Evolutionary conservation across 441 rosid species (phyloP), one percentile per base, ranked within the genome.

Genomic region (Gossypium davidsonii): DNA sequence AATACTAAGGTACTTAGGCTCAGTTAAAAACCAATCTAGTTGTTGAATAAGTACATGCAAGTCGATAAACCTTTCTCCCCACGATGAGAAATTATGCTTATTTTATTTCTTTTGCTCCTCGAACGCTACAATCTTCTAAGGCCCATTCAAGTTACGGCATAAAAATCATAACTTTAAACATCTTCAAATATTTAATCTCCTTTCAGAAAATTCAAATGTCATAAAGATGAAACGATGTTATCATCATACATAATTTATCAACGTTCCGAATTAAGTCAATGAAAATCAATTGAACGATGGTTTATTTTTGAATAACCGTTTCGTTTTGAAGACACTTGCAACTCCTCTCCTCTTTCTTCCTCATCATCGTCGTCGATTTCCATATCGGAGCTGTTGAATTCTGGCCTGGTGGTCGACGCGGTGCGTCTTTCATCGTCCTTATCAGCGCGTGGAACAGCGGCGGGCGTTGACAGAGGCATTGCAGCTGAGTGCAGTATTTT

Each of bases 361-460:
- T 78, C 83, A 14, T 79, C 78, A 25, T 79, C 76, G 67, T 82
- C 79, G n/a, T 77, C 79, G 64, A 72, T 67, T 42, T 77, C 81
- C 73, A 72, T 72, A 44, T 72, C 82, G 52, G 84, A 84, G 67
- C 72, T 78, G 80, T 83, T 72, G 77, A 76, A 68, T 71, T 75
- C 71, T 23, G 11, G 23, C 42, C 34, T 7, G 21, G 63, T 20
- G 4, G 70, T 52, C 6, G 55, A 20, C 67, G 73, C 10, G 57
- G 72, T n/a, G 12, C 21, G 28, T 21, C 67, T 72, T n/a, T 48
- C 65, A 20, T 39, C 76, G 17, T 53, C 80, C 25, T 73, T 66
- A 2, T 28, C 73, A 21, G 72, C 20, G 71, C 34, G 23, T 7
- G 71, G 6, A 34, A 60, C 67, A 18, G 37, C 14, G 48, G 71